These are phyloP conservation scores for Balakata baccata DNA, from an alignment of 345 rosid species.

Conservation along the genomic window DNA sequence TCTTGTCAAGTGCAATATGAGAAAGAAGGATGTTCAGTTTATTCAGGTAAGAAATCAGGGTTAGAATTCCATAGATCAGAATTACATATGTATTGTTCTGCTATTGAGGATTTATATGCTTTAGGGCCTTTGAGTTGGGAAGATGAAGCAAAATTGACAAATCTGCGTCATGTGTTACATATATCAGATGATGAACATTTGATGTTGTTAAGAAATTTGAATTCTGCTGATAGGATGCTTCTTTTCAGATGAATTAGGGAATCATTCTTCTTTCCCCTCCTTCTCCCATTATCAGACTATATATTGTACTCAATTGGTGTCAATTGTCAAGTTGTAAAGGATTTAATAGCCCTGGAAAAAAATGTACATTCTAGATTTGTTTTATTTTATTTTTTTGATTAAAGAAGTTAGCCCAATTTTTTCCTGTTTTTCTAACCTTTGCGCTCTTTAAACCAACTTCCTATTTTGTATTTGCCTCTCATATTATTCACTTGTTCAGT, in stretches of 20 bases:
- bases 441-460: neutral
- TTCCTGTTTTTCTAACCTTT: neutral
- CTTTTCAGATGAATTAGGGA: slow-evolving; percentile 20
- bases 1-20: slow-evolving; percentile 7
- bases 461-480: neutral
- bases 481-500: neutral
- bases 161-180: slow-evolving; percentile 25
- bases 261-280: neutral
- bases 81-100: slow-evolving; percentile 11
- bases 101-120: slow-evolving; percentile 21
- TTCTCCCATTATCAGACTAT: neutral
- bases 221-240: slow-evolving; percentile 24
- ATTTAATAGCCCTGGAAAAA: neutral
- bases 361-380: slow-evolving; percentile 6
- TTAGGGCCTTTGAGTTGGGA: slow-evolving; percentile 42
- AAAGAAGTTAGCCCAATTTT: neutral
- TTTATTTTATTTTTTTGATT: neutral
- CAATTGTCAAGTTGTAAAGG: slow-evolving; percentile 1
- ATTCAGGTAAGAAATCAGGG: slow-evolving; percentile 7
- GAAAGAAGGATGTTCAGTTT: slow-evolving; percentile 2
- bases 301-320: neutral
- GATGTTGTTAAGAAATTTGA: slow-evolving; percentile 32
- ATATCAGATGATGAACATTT: slow-evolving; percentile 40
- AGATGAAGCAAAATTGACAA: slow-evolving; percentile 32
- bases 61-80: slow-evolving; percentile 20